Evolutionary conservation across 2,329 filamentous ascomycete genomes (phyloP), one percentile per base, ranked within the genome.

Genomic region (Colletotrichum coccodes): DNA sequence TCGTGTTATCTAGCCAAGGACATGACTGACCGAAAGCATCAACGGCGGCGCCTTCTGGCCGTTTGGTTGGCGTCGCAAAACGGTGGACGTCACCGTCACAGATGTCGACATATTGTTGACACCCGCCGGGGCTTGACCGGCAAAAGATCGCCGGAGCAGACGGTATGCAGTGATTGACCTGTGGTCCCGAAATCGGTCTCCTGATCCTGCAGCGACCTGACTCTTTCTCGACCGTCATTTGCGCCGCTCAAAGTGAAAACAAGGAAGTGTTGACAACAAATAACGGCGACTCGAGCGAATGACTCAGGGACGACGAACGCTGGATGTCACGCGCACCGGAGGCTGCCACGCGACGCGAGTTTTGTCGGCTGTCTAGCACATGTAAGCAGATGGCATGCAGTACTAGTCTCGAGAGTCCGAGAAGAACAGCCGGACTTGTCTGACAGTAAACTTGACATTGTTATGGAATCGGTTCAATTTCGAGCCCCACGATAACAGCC

Each of bases 201-300:
- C 26, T n/a, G 23, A 40, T 42, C 61, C 60, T 54, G 65, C 65
- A 60, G 52, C 50, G 60, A 47, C 53, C 38, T 64, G 60, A 59
- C 53, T 68, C 64, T 66, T 32, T 28, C 21, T 21, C 11, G 23
- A 14, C 21, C 49, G 28, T 58, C 23, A 53, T 58, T 38, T 46
- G 16, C 18, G 21, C 46, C 32, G 54, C 38, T 56, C n/a, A 26
- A 65, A 49, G 61, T 47, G 42, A 40, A 28, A 26, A 30, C 34
- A 65, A 54, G 54, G 49, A 60, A 68, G 54, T 40, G 60, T 62
- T 34, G 49, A 42, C 60, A 59, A 50, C 40, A 49, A 28, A 30
- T n/a, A 42, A 60, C 53, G 46, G n/a, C 65, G 36, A 38, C 42
- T 14, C 23, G 46, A 16, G 26, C 32, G 26, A 68, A 53, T 68